Evolutionary conservation across 1,284 basidiomycete genomes (phyloP).

Genomic region (Leccinum pachyderme): DNA sequence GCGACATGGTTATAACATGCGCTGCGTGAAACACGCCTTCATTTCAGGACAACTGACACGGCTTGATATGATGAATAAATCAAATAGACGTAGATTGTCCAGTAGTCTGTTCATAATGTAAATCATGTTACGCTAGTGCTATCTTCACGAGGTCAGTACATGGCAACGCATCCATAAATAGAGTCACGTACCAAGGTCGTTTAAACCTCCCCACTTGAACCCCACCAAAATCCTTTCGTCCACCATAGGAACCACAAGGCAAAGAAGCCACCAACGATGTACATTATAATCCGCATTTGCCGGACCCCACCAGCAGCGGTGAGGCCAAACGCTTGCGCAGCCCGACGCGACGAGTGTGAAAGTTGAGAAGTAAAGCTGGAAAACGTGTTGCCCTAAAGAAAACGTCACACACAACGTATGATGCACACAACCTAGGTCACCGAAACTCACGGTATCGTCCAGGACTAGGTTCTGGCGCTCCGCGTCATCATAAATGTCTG

Average conservation of each 20-base stretch:
- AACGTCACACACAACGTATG: neutral
- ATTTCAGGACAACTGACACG: neutral
- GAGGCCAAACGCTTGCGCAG: slow-evolving; percentile 65
- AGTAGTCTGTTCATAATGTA: neutral
- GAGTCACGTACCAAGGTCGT: slow-evolving; percentile 14
- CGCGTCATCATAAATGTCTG: slow-evolving; percentile 76
- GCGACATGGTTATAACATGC: neutral
- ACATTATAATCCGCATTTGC: slow-evolving; percentile 63
- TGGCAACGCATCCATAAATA: neutral
- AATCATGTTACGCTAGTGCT: neutral
- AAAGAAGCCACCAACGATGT: slow-evolving; percentile 47
- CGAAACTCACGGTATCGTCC: slow-evolving; percentile 62
- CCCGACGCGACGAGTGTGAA: slow-evolving; percentile 61
- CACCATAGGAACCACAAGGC: slow-evolving; percentile 47
- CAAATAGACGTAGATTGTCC: neutral
- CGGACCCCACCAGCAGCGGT: slow-evolving; percentile 60
- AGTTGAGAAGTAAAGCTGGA: slow-evolving; percentile 60
- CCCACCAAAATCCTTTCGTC: slow-evolving; percentile 28
- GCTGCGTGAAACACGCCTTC: neutral
- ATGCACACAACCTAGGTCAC: neutral
- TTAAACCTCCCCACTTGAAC: slow-evolving; percentile 16
- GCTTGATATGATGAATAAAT: neutral
- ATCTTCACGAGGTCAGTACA: slow-evolving; percentile 1
- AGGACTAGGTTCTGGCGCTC: slow-evolving; percentile 77
- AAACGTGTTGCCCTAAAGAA: slow-evolving; percentile 60